Percentiles rank a stretch among this genome's conserved stretches.
Evolutionary conservation across 306 rosid species (phyloP).

Genomic region (Quillaja saponaria): DNA sequence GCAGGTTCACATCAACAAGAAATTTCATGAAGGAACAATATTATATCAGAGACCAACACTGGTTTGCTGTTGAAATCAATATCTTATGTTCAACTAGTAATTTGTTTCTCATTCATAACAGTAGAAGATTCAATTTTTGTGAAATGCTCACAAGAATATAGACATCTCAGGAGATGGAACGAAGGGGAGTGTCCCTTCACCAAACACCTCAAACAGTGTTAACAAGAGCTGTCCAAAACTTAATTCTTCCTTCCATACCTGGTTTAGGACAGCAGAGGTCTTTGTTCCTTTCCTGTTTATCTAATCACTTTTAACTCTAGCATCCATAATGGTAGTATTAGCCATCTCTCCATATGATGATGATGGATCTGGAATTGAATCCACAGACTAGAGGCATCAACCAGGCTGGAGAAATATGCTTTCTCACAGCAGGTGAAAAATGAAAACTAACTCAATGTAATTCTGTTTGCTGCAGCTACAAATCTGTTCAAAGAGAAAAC

Average conservation of each 20-base stretch:
- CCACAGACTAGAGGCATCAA: slow-evolving; percentile 69
- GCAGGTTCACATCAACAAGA: no score
- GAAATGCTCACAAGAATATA: slow-evolving; percentile 26
- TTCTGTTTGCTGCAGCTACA: slow-evolving; percentile 50
- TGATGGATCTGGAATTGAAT: slow-evolving; percentile 27
- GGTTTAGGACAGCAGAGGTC: slow-evolving; percentile 35
- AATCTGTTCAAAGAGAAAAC: slow-evolving; percentile 73
- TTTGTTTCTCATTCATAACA: not conserved
- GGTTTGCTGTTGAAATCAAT: slow-evolving; percentile 2
- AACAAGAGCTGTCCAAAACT: slow-evolving; percentile 37
- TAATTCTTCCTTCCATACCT: slow-evolving; percentile 47
- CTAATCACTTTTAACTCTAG: slow-evolving; percentile 9
- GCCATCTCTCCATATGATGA: slow-evolving; percentile 19
- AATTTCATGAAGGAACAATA: no score
- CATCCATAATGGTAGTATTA: slow-evolving; percentile 7
- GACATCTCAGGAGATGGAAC: slow-evolving; percentile 43
- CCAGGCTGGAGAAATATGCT: slow-evolving; percentile 92
- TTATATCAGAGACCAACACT: no score
- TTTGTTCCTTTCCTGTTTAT: slow-evolving; percentile 17
- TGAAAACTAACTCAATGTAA: not conserved
- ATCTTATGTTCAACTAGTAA: not conserved
- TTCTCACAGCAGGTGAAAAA: slow-evolving; percentile 84
- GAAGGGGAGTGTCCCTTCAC: slow-evolving; percentile 41
- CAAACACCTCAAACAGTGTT: slow-evolving; percentile 35
- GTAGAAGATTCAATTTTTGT: not conserved